Base-by-base conservation (phyloP, 2,329 filamentous ascomycete species). In the Calonectria naviculata region DNA sequence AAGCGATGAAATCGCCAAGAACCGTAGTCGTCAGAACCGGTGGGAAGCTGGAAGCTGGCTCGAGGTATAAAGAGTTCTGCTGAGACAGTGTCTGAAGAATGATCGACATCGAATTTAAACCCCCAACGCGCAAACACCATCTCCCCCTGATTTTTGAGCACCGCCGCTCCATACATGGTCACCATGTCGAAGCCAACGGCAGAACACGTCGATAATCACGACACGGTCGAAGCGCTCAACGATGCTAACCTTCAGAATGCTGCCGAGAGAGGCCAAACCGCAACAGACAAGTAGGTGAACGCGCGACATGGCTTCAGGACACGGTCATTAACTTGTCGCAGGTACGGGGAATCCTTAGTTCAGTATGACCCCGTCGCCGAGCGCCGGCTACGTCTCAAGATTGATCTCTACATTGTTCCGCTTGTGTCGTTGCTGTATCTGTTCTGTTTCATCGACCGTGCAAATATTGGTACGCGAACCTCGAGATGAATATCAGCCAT, bases 341-440 rank as follows among this genome's bases (percentile, higher is more conserved):
- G 68, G 47, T 70, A 70, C 56, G 68, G 63, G 44, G 54, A 70
- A 9, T 66, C 68, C 9, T 17, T 70, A 12, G 64, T 67, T 10
- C 44, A 65, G 17, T 67, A 67, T 34, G 65, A 67, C 21, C 65
- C 65, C 24, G 65, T 21, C 3, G 65, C 88, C 1, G 92, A 93
- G 78, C 80, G 85, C 6, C 86, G 84, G 56, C 84, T 93, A 15
- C 85, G 90, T 4, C 81, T 82, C 74, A 93, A 93, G 80, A 91
- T 61, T 38, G 56, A 61, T 61, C 56, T 61, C 10, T 61, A 61
- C 38, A 61, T 61, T 44, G 56, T 61, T 7, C 56, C 56, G 2
- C 24, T 61, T 3, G 56, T 61, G 9, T 4, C 56, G 0, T 6
- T 61, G 9, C 56, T 61, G 1, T 61, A 61, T 24, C 56, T 61